phyloP scores from a whole-genome alignment of 1,139 yeast species.

The Taphrina confusa region DNA sequence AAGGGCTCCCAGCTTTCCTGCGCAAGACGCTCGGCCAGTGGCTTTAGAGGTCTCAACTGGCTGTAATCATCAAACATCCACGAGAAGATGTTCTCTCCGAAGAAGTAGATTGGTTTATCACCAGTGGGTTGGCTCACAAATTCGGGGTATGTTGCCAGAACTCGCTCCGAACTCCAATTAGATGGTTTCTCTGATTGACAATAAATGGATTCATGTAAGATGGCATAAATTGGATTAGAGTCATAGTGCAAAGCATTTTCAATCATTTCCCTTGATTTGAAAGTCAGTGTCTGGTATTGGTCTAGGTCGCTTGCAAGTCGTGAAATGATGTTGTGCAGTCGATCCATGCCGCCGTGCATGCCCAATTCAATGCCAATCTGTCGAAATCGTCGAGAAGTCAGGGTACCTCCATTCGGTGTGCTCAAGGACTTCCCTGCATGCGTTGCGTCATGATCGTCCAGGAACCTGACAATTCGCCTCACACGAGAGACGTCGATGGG shows the following conservation, averaged over 20 bases:
- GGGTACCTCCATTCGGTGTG: conserved; percentile 49
- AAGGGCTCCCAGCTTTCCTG: conserved; percentile 50
- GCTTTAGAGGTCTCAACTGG: conserved; percentile 51
- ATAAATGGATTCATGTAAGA: conserved; percentile 61
- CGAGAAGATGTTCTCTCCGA: conserved; percentile 61
- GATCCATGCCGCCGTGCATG: conserved; percentile 55
- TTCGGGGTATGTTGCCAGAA: conserved; percentile 43
- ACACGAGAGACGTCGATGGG: conserved; percentile 54
- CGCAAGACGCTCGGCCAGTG: conserved; percentile 53
- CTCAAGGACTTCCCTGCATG: background rate
- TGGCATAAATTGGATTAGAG: conserved; percentile 57
- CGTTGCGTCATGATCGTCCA: conserved; percentile 44
- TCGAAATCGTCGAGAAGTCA: conserved; percentile 57
- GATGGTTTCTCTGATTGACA: conserved; percentile 49
- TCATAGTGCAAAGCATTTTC: conserved; percentile 53
- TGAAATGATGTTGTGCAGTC: conserved; percentile 51
- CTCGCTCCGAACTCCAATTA: conserved; percentile 56
- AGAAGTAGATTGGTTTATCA: conserved; percentile 49
- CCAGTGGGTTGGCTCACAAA: conserved; percentile 22
- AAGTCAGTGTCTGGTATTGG: conserved; percentile 48
- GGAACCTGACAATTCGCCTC: conserved; percentile 48
- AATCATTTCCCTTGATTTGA: conserved; percentile 47
- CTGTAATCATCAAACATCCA: conserved; percentile 56
- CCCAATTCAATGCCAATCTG: conserved; percentile 57
- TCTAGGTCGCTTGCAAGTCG: conserved; percentile 51